Base-by-base conservation (phyloP, 2,329 filamentous ascomycete species). In the Xylariaceae sp. region DNA sequence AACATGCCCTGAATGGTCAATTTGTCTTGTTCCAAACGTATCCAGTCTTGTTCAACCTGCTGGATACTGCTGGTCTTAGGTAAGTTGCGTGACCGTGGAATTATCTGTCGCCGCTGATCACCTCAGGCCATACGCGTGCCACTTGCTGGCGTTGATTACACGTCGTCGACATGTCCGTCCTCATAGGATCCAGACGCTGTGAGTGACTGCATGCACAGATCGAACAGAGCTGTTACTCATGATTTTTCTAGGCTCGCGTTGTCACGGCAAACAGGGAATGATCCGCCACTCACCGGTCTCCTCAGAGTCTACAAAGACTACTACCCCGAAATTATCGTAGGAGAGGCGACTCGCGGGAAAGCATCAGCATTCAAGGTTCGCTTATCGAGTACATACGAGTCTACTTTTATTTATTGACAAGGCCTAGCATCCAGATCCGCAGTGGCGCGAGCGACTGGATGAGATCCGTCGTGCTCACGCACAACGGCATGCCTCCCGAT, bases 231-330 rank as follows among this genome's bases (percentile, higher is more conserved):
- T n/a, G 22, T 41, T 18, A 44, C 43, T 57, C 31, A 57, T 34
- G 14, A 2, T 11, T 7, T 4, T 13, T 19, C 2, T n/a, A 86
- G 82, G 45, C 73, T 87, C 56, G 74, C 75, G 36, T 67, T 86
- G 33, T 80, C 81, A 2, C 72, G 82, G 41, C 80, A 83, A 62
- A 80, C 77, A 5, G 86, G 86, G 16, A 87, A 88, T 63, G 90
- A 96, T 50, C 87, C 86, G 45, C 80, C 84, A 47, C 73, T 96
- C 34, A 78, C 88, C 36, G 88, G 88, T 3, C 75, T 96, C 16
- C 74, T 95, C 45, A 82, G 87, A 50, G 83, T 93, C n/a, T 95
- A 87, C 73, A 94, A 94, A 66, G 90, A 93, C 66, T 95, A 93
- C 69, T 95, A 93, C 63, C 90, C 90, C 0, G 90, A 96, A 66